Evolutionary conservation across 305 asterid genomes (phyloP).

Genomic region (Petunia hybrid): DNA sequence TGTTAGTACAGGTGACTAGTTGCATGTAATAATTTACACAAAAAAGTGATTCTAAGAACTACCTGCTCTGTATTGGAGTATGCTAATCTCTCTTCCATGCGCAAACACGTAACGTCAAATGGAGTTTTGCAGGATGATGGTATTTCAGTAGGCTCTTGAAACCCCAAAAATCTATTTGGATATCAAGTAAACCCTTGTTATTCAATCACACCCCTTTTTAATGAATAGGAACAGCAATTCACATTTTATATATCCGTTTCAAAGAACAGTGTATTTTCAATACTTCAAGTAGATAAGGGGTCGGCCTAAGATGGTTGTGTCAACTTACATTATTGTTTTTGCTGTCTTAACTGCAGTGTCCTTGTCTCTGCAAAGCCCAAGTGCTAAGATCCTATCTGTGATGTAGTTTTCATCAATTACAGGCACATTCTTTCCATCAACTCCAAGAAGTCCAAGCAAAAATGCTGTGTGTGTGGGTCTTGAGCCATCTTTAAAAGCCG

Average conservation of each 20-base stretch:
- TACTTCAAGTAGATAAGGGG: constrained; percentile 17
- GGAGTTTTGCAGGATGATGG: constrained; percentile 67
- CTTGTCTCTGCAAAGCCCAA: constrained; percentile 61
- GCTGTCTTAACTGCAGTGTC: constrained; percentile 76
- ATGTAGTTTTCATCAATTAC: constrained; percentile 63
- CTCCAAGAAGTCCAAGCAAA: constrained; percentile 56
- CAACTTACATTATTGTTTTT: constrained; percentile 80
- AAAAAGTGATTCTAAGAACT: constrained; percentile 16
- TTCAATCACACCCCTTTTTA: not conserved
- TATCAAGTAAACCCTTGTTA: not conserved
- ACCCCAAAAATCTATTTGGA: constrained; percentile 71
- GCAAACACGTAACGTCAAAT: constrained; percentile 75
- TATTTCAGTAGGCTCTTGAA: constrained; percentile 67
- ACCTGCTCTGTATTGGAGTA: constrained; percentile 81
- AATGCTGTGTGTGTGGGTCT: constrained; percentile 57
- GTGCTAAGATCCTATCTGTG: constrained; percentile 59
- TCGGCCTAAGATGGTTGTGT: not conserved
- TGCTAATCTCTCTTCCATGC: constrained; percentile 84
- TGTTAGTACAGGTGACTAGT: not conserved
- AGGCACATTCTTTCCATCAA: constrained; percentile 34
- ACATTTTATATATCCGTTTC: not conserved
- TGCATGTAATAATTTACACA: not conserved
- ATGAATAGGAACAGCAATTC: not conserved
- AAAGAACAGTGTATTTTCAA: not conserved
- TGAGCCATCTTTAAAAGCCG: constrained; percentile 50